These are phyloP conservation scores for Penicillium capsulatum DNA, from an alignment of 2,329 filamentous ascomycete genomes.

Conservation along the genomic window DNA sequence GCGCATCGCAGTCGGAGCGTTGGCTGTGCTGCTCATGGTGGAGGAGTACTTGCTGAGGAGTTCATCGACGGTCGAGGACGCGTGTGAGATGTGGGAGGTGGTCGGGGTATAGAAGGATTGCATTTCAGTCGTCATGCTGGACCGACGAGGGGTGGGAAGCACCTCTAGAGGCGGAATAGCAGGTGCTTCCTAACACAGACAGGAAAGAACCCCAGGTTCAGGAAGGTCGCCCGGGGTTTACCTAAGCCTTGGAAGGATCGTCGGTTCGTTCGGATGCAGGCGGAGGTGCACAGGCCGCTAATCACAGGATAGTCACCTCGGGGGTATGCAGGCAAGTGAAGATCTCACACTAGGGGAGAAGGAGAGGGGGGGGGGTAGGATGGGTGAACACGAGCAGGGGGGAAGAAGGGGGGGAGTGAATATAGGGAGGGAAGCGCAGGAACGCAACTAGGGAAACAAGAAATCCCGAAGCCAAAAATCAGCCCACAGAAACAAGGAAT, in stretches of 20 bases:
- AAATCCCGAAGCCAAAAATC: too few relatives aligned
- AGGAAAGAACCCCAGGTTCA: too few relatives aligned
- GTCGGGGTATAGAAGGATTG: conserved; percentile 34
- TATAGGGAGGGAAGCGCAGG: conserved; percentile 1
- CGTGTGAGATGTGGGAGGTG: conserved; percentile 26
- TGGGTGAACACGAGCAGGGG: conserved; percentile 1
- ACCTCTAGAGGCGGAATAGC: too few relatives aligned
- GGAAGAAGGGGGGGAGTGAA: neutral
- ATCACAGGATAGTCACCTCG: neutral
- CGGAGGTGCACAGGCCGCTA: conserved; percentile 10
- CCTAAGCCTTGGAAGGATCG: too few relatives aligned
- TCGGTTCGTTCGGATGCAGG: conserved; percentile 7
- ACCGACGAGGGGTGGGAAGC: too few relatives aligned
- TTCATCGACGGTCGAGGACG: conserved; percentile 31
- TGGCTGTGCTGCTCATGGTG: conserved; percentile 9
- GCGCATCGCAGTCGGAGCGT: conserved; percentile 10
- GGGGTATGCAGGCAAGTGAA: neutral
- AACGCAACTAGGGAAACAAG: too few relatives aligned
- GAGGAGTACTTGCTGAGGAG: conserved; percentile 34
- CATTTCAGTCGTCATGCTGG: conserved; percentile 31
- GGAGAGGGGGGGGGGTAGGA: conserved; percentile 1
- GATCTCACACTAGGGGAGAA: neutral
- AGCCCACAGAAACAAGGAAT: conserved; percentile 7
- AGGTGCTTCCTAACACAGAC: too few relatives aligned
- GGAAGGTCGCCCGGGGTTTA: too few relatives aligned